A percentile compares a stretch with the other conserved stretches of the same genome.
These are phyloP conservation scores for Paecilomyces sp. DNA, from an alignment of 2,329 filamentous ascomycete genomes.

Conservation along the genomic window DNA sequence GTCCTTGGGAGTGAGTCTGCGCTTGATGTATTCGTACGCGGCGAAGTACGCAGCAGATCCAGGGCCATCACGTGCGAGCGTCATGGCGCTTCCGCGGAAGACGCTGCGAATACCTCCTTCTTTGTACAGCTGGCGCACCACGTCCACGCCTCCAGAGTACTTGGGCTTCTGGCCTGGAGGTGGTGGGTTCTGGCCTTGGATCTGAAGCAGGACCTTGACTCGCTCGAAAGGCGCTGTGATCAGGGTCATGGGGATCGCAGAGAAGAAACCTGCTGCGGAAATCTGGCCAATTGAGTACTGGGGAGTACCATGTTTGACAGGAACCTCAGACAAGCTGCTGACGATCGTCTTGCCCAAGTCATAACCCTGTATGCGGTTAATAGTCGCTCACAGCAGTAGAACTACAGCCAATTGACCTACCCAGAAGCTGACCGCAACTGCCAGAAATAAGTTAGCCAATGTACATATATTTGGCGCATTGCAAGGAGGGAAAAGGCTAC, in stretches of 20 bases:
- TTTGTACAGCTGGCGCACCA: constrained; percentile 86
- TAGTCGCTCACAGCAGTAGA: neutral
- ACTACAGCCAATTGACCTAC: constrained; percentile 22
- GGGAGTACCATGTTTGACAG: constrained; percentile 52
- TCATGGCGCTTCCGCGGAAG: constrained; percentile 85
- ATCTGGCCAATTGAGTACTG: constrained; percentile 79
- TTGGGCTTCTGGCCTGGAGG: constrained; percentile 86
- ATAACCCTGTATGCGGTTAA: constrained; percentile 70
- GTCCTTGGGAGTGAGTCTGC: constrained; percentile 74
- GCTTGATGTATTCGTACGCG: constrained; percentile 94
- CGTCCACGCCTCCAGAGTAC: constrained; percentile 80
- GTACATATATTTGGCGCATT: constrained; percentile 2
- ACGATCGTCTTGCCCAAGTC: constrained; percentile 91
- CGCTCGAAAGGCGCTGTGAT: constrained; percentile 99
- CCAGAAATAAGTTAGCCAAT: neutral
- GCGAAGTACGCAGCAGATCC: constrained; percentile 95
- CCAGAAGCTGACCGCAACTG: constrained; percentile 63
- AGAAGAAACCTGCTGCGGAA: constrained; percentile 92
- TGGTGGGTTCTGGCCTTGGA: constrained; percentile 83
- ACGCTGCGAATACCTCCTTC: constrained; percentile 87
- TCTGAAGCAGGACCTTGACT: constrained; percentile 96
- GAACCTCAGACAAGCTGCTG: constrained; percentile 55
- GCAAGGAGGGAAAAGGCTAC: constrained; percentile 31
- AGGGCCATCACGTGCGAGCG: constrained; percentile 86
- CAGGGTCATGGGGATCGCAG: constrained; percentile 90